Evolutionary conservation across 192 early-diverging fungal genomes (phyloP).

Genomic region (Coemansia sp.): DNA sequence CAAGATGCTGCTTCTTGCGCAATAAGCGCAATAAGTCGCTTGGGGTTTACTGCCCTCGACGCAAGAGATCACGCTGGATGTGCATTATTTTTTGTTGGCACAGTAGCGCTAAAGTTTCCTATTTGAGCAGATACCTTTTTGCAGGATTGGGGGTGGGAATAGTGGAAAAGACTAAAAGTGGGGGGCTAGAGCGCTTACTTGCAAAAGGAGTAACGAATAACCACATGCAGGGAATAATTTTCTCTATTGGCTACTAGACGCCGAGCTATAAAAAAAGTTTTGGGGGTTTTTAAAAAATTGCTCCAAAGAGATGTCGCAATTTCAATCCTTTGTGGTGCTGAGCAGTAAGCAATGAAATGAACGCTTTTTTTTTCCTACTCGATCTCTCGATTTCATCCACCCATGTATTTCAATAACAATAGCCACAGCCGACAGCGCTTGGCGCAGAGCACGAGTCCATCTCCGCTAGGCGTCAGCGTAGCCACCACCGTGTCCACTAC

Average conservation of each 20-base stretch:
- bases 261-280: not conserved
- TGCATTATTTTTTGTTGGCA: not conserved
- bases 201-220: not conserved
- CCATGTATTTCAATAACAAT: not conserved
- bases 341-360: not conserved
- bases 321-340: not conserved
- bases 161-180: not conserved
- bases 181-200: not conserved
- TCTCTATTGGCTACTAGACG: not conserved
- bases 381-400: not conserved
- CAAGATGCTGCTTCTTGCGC: not conserved
- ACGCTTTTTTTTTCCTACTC: not conserved
- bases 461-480: not conserved
- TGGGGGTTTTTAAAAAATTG: not conserved
- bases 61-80: not conserved
- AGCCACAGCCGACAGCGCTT: not conserved
- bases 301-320: not conserved
- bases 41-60: not conserved
- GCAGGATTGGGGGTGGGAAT: not conserved
- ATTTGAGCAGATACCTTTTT: not conserved
- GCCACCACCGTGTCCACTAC: not conserved
- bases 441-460: not conserved
- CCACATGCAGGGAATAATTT: not conserved
- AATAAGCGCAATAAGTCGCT: not conserved
- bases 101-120: not conserved